A percentile compares a stretch with the other conserved stretches of the same genome.
These are phyloP conservation scores for Crithidia sp. DNA, from an alignment of 208 protist genomes.

Conservation along the genomic window DNA sequence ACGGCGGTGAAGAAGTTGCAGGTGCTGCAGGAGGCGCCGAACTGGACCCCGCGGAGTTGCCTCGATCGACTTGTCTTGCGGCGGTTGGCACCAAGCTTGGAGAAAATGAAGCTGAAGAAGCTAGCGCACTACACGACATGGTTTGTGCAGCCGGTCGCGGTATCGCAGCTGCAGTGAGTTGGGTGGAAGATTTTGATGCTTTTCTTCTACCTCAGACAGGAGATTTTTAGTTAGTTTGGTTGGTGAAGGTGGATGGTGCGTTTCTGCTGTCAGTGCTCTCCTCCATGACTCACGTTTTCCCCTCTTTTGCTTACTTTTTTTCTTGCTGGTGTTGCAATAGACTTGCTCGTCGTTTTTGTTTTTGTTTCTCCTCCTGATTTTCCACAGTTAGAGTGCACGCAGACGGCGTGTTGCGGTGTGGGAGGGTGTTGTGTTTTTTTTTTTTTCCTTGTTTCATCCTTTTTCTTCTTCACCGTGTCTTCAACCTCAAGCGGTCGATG, in stretches of 20 bases:
- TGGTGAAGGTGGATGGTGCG: too few relatives aligned
- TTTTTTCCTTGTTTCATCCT: background rate
- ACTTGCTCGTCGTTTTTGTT: too few relatives aligned
- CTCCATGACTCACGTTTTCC: too few relatives aligned
- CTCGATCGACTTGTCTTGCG: constrained; percentile 54
- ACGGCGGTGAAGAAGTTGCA: constrained; percentile 72
- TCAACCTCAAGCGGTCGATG: too few relatives aligned
- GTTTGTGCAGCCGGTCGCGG: constrained; percentile 68
- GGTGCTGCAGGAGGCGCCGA: constrained; percentile 64
- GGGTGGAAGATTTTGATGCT: constrained; percentile 7
- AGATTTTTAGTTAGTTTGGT: too few relatives aligned
- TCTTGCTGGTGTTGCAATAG: too few relatives aligned
- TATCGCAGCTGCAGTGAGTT: constrained; percentile 38
- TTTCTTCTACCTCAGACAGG: background rate
- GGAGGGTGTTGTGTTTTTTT: constrained; percentile 1
- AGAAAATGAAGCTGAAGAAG: constrained; percentile 61
- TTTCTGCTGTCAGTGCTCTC: too few relatives aligned
- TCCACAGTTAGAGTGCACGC: too few relatives aligned
- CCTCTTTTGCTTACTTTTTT: too few relatives aligned
- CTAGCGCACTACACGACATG: constrained; percentile 85
- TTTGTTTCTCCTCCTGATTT: too few relatives aligned
- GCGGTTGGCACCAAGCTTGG: constrained; percentile 46
- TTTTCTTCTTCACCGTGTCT: too few relatives aligned
- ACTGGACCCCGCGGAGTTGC: constrained; percentile 62
- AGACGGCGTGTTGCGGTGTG: too few relatives aligned